phyloP scores from a whole-genome alignment of 1,139 yeast genomes.

The Schwanniomyces etchellsii region DNA sequence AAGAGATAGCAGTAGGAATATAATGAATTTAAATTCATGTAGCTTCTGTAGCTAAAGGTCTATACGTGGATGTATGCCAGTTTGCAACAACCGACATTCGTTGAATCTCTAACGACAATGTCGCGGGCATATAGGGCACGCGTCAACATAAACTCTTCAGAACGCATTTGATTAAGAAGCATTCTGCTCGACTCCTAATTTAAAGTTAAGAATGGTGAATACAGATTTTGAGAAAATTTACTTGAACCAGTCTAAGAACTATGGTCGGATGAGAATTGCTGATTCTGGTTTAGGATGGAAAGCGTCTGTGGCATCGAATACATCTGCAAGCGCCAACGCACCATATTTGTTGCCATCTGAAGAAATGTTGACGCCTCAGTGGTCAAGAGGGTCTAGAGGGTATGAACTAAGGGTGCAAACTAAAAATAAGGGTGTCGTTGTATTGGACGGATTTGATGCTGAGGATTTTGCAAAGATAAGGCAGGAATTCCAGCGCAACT shows the following conservation, averaged over 20 bases:
- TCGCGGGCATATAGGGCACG: too few relatives aligned
- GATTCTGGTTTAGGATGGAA: conserved; percentile 98
- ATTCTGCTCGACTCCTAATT: too few relatives aligned
- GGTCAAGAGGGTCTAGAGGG: conserved; percentile 95
- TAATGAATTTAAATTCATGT: too few relatives aligned
- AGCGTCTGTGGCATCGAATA: conserved; percentile 34
- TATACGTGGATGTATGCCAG: too few relatives aligned
- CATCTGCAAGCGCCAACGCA: conserved; percentile 45
- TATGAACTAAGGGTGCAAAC: conserved; percentile 87
- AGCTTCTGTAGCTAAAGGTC: too few relatives aligned
- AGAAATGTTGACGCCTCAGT: conserved; percentile 70
- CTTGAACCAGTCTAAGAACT: conserved; percentile 74
- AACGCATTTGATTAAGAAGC: too few relatives aligned
- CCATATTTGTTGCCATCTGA: conserved; percentile 86
- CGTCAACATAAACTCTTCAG: too few relatives aligned
- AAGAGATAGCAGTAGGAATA: too few relatives aligned
- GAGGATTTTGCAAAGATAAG: conserved; percentile 78
- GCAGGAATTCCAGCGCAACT: conserved; percentile 76
- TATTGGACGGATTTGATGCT: conserved; percentile 85
- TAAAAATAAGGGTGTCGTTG: conserved; percentile 78
- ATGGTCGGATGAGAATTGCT: conserved; percentile 91
- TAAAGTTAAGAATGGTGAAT: conserved; percentile 31
- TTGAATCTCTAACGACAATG: too few relatives aligned
- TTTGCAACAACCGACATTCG: too few relatives aligned
- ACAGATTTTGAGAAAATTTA: conserved; percentile 81